phyloP scores from a whole-genome alignment of 2,329 filamentous ascomycete genomes.

The Aspergillus niger region DNA sequence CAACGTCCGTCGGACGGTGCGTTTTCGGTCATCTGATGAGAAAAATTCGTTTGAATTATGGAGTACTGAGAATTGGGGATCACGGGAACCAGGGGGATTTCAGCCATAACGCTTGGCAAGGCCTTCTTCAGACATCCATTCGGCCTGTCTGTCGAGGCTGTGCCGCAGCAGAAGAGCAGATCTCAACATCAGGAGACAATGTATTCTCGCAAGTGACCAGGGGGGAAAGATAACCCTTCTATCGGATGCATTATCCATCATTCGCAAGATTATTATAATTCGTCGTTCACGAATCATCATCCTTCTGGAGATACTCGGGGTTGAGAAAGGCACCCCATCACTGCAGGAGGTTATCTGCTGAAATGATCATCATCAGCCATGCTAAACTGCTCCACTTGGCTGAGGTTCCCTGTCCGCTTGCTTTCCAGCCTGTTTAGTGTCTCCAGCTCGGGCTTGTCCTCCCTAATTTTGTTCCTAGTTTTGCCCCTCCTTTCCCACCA shows the following conservation, averaged over 20 bases:
- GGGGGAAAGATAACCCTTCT: neutral
- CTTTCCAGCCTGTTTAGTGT: neutral
- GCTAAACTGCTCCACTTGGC: neutral
- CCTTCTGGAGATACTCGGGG: neutral
- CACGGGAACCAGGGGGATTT: neutral
- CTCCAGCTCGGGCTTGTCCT: neutral
- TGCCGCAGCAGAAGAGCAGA: neutral
- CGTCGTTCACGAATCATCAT: neutral
- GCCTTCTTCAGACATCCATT: constrained; percentile 4
- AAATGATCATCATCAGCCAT: neutral
- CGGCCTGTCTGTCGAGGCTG: neutral
- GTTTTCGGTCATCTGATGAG: constrained; percentile 3
- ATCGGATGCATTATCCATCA: neutral
- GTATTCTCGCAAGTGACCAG: neutral
- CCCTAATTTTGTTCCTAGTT: neutral
- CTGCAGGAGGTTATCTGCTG: neutral
- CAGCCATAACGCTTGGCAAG: neutral
- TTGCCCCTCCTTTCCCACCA: neutral
- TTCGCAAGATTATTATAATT: too few species aligned
- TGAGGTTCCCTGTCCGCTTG: neutral
- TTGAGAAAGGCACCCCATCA: neutral
- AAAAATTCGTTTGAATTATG: neutral
- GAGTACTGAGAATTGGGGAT: neutral
- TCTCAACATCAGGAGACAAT: neutral
- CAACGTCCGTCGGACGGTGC: constrained; percentile 1